Percentiles rank a stretch among this genome's conserved stretches.
These are phyloP conservation scores for Phytomonas sp. DNA, from an alignment of 208 protist species.

Conservation along the genomic window DNA sequence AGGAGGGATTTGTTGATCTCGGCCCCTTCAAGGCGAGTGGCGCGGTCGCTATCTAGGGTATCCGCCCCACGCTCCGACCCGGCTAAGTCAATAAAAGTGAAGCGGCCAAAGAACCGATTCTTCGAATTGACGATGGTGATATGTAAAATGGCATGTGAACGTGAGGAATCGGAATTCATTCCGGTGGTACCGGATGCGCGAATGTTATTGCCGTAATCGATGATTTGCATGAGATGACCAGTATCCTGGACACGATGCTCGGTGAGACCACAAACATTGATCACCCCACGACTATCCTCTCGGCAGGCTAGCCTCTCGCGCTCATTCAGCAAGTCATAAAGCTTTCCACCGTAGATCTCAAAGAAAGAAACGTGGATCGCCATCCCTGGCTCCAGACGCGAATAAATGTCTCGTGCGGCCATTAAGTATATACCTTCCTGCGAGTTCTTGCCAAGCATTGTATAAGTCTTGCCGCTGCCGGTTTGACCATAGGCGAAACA, in stretches of 20 bases:
- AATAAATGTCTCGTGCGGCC: constrained; percentile 69
- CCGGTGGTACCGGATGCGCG: constrained; percentile 87
- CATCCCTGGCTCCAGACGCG: constrained; percentile 51
- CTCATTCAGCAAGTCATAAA: constrained; percentile 81
- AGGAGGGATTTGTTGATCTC: constrained; percentile 89
- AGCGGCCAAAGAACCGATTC: constrained; percentile 90
- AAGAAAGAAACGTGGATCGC: constrained; percentile 72
- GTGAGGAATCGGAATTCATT: constrained; percentile 92
- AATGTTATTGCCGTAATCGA: constrained; percentile 85
- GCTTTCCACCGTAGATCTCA: constrained; percentile 82
- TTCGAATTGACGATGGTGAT: constrained; percentile 62
- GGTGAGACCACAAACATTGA: constrained; percentile 73
- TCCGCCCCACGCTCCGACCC: constrained; percentile 85
- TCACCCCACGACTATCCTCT: constrained; percentile 90
- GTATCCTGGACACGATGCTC: constrained; percentile 62
- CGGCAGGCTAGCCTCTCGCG: constrained; percentile 69
- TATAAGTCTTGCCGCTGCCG: constrained; percentile 90
- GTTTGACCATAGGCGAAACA: constrained; percentile 92
- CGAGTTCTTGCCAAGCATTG: constrained; percentile 85
- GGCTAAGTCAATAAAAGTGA: constrained; percentile 91
- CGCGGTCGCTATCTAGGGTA: constrained; percentile 62
- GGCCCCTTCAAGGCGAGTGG: constrained; percentile 78
- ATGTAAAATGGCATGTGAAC: constrained; percentile 95
- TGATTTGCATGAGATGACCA: constrained; percentile 61
- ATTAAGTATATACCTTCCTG: constrained; percentile 79